Base-by-base conservation (phyloP, 192 early-diverging fungal genomes). In the Rhizophagus prolifer region DNA sequence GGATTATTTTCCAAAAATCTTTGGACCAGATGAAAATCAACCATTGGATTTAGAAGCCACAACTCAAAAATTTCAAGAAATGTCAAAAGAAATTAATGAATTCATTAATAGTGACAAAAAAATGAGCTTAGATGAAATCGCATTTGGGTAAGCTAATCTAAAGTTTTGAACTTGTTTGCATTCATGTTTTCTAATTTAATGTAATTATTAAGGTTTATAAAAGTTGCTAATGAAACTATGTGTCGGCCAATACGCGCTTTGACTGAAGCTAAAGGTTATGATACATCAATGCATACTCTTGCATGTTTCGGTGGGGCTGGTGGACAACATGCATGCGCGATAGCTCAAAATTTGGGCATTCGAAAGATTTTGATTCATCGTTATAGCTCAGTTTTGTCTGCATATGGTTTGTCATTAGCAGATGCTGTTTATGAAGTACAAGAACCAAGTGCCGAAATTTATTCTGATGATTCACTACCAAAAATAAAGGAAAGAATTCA, bases 161-260 rank as follows among this genome's bases (percentile, higher is more conserved):
- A 21, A 6, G 2, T 65, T 38, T n/a, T 19, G 6, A 13, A 21
- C 1, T 21, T 44, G 14, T 38, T 16, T 9, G 25, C 6, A 4
- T 23, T n/a, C 3, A 36, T 30, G 4, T 13, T 41, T 38, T n/a
- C 61, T 63, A 21, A 44, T 28, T 14, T 38, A 14, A 36, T 38
- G 16, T 5, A 36, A 31, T 75, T 1, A n/a, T 25, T 38, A 26
- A 84, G 83, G 9, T 99, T 97, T 78, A 86, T 98, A 72, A 92
- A 94, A 75, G 95, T 99, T 12, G 97, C 97, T 13, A 98, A 98
- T 79, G 96, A 99, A 80, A 86, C 92, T 1, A 99, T 99, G 97
- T 95, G 95, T 82, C 85, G 96, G 50, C 96, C 96, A 1, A 98
- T 99, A 70, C 88, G 96, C 21, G 91, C 93, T 12, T 82, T 99